These are phyloP conservation scores for Adansonia madagascariensis DNA, from an alignment of 441 rosid species.

Conservation along the genomic window DNA sequence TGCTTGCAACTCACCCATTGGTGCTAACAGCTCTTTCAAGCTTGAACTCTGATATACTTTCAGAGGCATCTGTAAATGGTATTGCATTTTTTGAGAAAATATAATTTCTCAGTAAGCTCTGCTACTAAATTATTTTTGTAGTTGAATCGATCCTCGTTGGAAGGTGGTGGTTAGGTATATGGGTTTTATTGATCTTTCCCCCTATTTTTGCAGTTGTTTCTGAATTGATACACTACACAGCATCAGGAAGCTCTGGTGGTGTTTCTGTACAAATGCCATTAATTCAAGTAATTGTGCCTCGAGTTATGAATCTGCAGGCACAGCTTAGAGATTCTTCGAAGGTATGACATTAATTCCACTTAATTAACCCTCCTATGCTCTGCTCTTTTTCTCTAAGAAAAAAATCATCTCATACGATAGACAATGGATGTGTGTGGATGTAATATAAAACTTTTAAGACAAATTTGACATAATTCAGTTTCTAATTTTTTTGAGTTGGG, in stretches of 20 bases:
- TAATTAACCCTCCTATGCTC: background rate
- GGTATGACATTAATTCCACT: constrained; percentile 46
- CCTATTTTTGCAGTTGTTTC: constrained; percentile 71
- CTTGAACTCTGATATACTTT: constrained; percentile 81
- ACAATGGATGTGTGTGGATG: background rate
- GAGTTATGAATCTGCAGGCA: constrained; percentile 79
- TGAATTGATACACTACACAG: constrained; percentile 90
- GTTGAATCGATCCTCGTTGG: constrained; percentile 3
- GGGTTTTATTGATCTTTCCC: constrained; percentile 20
- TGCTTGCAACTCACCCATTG: constrained; percentile 92
- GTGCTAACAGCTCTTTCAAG: constrained; percentile 90
- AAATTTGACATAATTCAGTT: background rate
- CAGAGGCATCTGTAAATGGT: constrained; percentile 99
- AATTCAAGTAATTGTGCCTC: constrained; percentile 93
- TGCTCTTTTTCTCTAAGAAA: background rate
- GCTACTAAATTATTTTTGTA: constrained; percentile 17
- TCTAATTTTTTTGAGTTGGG: background rate
- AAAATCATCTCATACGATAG: background rate
- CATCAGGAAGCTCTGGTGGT: constrained; percentile 79
- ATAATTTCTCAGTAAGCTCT: constrained; percentile 21
- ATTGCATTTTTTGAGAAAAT: constrained; percentile 37
- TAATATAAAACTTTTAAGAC: background rate
- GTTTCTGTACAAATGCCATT: constrained; percentile 80
- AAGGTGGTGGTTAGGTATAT: background rate
- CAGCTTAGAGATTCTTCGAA: constrained; percentile 86